phyloP scores from a whole-genome alignment of 73 alveolate species.

The Stentor roeselii region DNA sequence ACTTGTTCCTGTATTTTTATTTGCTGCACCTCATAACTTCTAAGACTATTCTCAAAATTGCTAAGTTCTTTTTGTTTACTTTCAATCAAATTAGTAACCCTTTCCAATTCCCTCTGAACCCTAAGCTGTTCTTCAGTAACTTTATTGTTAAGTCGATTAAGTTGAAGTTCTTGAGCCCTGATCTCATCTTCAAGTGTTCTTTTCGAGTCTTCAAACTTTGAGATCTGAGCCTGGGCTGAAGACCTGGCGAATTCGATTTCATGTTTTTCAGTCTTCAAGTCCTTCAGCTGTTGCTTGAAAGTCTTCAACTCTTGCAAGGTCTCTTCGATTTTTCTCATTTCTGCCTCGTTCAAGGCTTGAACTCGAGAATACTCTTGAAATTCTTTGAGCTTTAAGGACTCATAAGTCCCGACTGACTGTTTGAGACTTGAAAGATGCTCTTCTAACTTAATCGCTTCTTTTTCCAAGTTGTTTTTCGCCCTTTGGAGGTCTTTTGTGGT shows the following conservation, averaged over 20 bases:
- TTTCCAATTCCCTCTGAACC: not conserved
- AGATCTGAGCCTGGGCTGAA: not conserved
- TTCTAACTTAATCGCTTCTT: not conserved
- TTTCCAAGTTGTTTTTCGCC: conserved; percentile 11
- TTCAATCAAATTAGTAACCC: not conserved
- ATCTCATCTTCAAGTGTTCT: not conserved
- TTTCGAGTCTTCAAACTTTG: not conserved
- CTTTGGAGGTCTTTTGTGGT: conserved; percentile 3
- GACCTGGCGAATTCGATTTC: not conserved
- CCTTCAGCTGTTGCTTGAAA: not conserved
- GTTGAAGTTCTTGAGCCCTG: not conserved
- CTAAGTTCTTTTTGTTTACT: conserved; percentile 7
- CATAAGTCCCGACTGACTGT: conserved; percentile 3
- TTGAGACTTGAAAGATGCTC: not conserved
- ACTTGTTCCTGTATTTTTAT: not conserved
- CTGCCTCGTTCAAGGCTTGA: not conserved
- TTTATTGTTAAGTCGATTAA: not conserved
- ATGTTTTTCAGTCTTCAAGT: not conserved
- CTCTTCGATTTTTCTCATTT: not conserved
- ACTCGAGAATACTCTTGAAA: not conserved
- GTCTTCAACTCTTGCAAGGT: not conserved
- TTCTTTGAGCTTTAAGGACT: not conserved
- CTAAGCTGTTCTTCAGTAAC: not conserved
- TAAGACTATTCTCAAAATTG: not conserved
- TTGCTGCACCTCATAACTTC: not conserved